Evolutionary conservation across 2,329 filamentous ascomycete species (phyloP).

Genomic region (Clarireedia homoeocarpa): DNA sequence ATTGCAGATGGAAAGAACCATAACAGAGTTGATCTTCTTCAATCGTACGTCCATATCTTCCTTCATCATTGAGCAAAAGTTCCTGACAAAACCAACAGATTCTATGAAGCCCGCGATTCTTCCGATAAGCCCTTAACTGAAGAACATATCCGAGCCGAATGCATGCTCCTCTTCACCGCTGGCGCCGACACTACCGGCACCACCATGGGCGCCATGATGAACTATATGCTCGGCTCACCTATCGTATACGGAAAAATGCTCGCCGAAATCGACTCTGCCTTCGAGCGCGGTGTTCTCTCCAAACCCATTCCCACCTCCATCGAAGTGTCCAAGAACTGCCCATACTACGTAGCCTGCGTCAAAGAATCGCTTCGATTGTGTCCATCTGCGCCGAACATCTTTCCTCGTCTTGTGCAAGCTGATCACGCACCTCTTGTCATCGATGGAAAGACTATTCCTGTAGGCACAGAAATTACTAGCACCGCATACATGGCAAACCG

Average conservation of each 20-base stretch:
- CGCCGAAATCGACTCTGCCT: background rate
- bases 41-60: conserved; percentile 32
- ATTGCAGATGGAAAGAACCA: conserved; percentile 37
- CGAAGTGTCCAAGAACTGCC: conserved; percentile 1
- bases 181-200: conserved; percentile 5
- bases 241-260: conserved; percentile 3
- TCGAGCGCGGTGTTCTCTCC: background rate
- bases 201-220: conserved; percentile 4
- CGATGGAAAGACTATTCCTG: conserved; percentile 3
- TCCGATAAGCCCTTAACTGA: background rate
- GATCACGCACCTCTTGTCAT: conserved; percentile 1
- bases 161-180: conserved; percentile 2
- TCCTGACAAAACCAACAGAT: background rate
- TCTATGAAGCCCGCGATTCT: conserved; percentile 2
- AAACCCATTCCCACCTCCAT: background rate
- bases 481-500: conserved; percentile 6
- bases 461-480: conserved; percentile 1
- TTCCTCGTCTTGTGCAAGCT: conserved; percentile 2
- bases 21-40: conserved; percentile 43
- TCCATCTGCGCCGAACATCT: conserved; percentile 4
- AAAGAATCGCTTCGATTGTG: conserved; percentile 3
- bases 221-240: background rate
- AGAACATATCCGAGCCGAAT: conserved; percentile 4
- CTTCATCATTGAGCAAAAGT: background rate
- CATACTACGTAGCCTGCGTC: conserved; percentile 8